These are phyloP conservation scores for Fusarium sp. DNA, from an alignment of 2,329 filamentous ascomycete species.

Conservation along the genomic window DNA sequence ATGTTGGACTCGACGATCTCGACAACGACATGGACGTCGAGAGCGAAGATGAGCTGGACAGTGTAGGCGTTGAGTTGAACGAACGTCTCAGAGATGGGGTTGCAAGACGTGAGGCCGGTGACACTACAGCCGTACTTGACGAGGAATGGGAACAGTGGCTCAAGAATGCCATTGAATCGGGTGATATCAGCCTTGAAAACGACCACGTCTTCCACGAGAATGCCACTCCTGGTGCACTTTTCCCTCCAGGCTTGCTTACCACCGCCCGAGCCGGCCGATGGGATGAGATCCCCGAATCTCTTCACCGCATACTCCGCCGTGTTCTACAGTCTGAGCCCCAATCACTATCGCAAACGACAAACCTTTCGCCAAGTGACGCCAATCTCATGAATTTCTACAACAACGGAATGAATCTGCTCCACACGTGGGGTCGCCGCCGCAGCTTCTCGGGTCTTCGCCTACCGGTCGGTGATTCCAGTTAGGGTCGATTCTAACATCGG, in stretches of 20 bases:
- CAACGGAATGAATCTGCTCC: neutral
- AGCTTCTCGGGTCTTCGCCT: constrained; percentile 54
- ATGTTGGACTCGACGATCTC: constrained; percentile 36
- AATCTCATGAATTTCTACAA: neutral
- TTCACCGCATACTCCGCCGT: constrained; percentile 64
- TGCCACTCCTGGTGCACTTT: constrained; percentile 52
- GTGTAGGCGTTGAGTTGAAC: constrained; percentile 71
- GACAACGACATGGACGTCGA: constrained; percentile 60
- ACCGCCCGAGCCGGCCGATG: constrained; percentile 68
- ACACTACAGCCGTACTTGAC: constrained; percentile 69
- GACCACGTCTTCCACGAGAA: constrained; percentile 53
- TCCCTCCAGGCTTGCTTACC: constrained; percentile 64
- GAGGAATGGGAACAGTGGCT: constrained; percentile 81
- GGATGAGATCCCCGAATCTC: constrained; percentile 67
- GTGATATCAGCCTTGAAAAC: constrained; percentile 62
- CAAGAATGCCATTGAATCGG: constrained; percentile 75
- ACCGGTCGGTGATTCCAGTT: constrained; percentile 50
- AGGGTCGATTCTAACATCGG: constrained; percentile 21
- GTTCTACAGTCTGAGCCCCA: constrained; percentile 56
- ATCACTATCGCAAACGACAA: constrained; percentile 29
- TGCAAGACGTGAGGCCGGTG: constrained; percentile 70
- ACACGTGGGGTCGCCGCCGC: constrained; percentile 23
- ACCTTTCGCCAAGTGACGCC: neutral
- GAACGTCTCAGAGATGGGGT: constrained; percentile 73
- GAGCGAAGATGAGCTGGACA: constrained; percentile 62